Evolutionary conservation across 345 rosid species (phyloP), one percentile per base, ranked within the genome.

Genomic region (Diplotaxis tenuifolia): DNA sequence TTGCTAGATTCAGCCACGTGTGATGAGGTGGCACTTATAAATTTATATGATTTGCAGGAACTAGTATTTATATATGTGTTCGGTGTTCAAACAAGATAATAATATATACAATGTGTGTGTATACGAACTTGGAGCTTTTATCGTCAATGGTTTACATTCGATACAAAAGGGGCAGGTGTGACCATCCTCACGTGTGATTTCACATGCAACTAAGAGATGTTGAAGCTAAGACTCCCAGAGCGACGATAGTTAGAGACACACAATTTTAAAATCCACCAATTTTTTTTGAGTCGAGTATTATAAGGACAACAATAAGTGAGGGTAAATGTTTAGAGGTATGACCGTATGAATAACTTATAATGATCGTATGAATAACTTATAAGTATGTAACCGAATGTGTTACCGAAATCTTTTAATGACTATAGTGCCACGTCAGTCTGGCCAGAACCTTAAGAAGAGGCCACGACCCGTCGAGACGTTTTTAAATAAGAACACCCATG

Each of bases 201-300:
- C 57, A 85, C 84, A 70, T 87, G 88, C 88, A 67, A 79, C 80
- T 82, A 70, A 67, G 67, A 76, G 67, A 25, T 28, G 60, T 62
- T 22, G 6, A 68, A 61, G 72, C 70, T 55, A 64, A 72, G 79
- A 83, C 82, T 54, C 77, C 73, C 69, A 80, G 50, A 47, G 56
- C 23, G 19, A 34, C 56, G 3, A 71, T 67, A 53, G 62, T 47
- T 71, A 49, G 28, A 47, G 42, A 56, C 16, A 2, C n/a, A 11
- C 0, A 18, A 4, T 42, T 12, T 3, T 0, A 29, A 65, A 19
- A n/a, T 18, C 0, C 9, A 28, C 9, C 50, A 42, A 5, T 38
- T 42, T 42, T 34, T 40, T 14, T 52, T 32, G 53, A 21, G 67
- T 65, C 42, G 61, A 66, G 61, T 60, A 23, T 23, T 23, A 23